phyloP scores from a whole-genome alignment of 805 yeast species.

The Citeromyces nyonsensis region DNA sequence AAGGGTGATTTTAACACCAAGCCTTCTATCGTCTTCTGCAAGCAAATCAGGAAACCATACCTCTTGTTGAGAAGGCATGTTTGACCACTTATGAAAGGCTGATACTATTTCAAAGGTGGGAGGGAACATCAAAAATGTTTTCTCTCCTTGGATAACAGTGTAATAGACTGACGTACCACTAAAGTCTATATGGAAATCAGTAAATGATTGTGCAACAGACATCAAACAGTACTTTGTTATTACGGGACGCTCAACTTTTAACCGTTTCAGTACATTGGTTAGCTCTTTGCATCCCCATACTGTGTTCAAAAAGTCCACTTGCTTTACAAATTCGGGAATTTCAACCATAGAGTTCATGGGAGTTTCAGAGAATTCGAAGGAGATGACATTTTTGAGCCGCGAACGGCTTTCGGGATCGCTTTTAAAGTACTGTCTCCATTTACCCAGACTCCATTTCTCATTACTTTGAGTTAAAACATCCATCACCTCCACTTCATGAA shows the following conservation, averaged over 20 bases:
- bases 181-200: slow-evolving; percentile 86
- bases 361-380: slow-evolving; percentile 59
- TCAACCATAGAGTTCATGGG: slow-evolving; percentile 27
- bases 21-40: slow-evolving; percentile 3
- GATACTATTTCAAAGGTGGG: slow-evolving; percentile 52
- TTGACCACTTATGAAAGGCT: slow-evolving; percentile 61
- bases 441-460: slow-evolving; percentile 48
- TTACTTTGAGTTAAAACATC: slow-evolving; percentile 75
- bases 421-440: slow-evolving; percentile 63
- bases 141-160: slow-evolving; percentile 62
- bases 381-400: slow-evolving; percentile 64
- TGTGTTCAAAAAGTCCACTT: slow-evolving; percentile 52
- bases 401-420: slow-evolving; percentile 30
- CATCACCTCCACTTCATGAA: slow-evolving; percentile 64
- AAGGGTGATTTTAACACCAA: slow-evolving; percentile 15
- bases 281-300: slow-evolving; percentile 30
- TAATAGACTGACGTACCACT: slow-evolving; percentile 90
- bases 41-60: slow-evolving; percentile 48
- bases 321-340: slow-evolving; percentile 53
- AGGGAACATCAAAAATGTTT: slow-evolving; percentile 65
- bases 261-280: slow-evolving; percentile 3
- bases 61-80: slow-evolving; percentile 40
- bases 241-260: slow-evolving; percentile 26
- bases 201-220: slow-evolving; percentile 69
- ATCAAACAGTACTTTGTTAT: slow-evolving; percentile 70